Evolutionary conservation across 2,329 filamentous ascomycete genomes (phyloP), one percentile per base, ranked within the genome.

Genomic region (Venturia nashicola): DNA sequence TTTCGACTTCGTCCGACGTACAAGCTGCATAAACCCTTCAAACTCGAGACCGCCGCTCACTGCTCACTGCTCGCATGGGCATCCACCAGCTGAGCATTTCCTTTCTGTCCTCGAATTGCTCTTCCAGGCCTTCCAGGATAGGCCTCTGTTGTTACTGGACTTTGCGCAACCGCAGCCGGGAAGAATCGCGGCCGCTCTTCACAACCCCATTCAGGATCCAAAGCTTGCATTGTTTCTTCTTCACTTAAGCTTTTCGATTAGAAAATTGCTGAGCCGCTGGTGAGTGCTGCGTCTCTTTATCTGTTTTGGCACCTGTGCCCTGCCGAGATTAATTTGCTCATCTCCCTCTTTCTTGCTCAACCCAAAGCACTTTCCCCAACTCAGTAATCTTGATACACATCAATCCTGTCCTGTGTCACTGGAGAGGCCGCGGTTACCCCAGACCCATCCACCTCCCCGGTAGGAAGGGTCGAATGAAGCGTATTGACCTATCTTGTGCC

Each of bases 321-420:
- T 43, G 59, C 34, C 18, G 59, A 23, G 5, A 44, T 43, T 43
- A 43, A 43, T n/a, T 12, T 34, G 46, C 43, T 57, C 43, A 62
- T 34, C 36, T 46, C 43, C n/a, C 23, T 14, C 57, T 61, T 63
- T 66, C 44, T 60, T 64, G 60, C 61, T 51, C 34, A 36, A 20
- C 46, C 54, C 23, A 1, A 42, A 42, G 40, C 40, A 42, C 40
- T 62, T 55, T 65, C 65, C 64, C 65, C 51, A 62, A 34, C 59
- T 57, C 61, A 44, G 51, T 32, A 57, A 7, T 57, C 32, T 36
- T n/a, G 51, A 36, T 57, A 57, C 32, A 57, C 51, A 11, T 57
- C 51, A 36, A 57, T 57, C 5, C 51, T 57, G 32, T 32, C 27
- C 51, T 57, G 51, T 57, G 32, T 23, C 51, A 57, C 51, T 36